Conservation (phyloP, 176 grass and related monocot genomes). For the Dendrocalamus sinicus region DNA sequence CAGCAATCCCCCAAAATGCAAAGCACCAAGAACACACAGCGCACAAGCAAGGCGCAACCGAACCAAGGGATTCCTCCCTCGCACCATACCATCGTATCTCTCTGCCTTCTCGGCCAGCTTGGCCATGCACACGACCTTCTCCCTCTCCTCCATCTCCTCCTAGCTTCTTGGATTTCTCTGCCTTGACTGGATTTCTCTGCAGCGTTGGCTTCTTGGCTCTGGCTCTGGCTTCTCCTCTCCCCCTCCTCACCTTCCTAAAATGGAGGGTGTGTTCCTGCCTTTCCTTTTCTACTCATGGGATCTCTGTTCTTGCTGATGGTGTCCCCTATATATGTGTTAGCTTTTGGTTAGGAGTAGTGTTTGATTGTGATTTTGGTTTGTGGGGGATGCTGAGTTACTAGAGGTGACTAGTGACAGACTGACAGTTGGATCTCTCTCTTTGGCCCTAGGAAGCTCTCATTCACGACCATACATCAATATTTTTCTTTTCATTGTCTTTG, state of each 20-base stretch:
- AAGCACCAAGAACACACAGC: conserved; percentile 1
- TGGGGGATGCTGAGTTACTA: neutral
- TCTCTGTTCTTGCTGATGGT: conserved; percentile 29
- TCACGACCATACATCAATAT: neutral
- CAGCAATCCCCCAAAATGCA: conserved; percentile 17
- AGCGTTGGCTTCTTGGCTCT: neutral
- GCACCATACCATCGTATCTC: conserved; percentile 60
- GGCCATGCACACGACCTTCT: conserved; percentile 57
- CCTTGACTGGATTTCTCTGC: neutral
- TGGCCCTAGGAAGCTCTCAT: conserved; percentile 4
- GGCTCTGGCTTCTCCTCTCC: neutral
- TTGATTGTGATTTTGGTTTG: conserved; percentile 25
- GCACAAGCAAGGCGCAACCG: neutral
- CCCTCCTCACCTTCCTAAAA: conserved; percentile 31
- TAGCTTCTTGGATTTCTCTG: conserved; percentile 10
- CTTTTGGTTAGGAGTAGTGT: conserved; percentile 29
- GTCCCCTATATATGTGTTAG: conserved; percentile 26
- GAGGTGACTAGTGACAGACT: neutral
- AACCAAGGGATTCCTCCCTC: conserved; percentile 8
- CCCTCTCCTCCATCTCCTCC: conserved; percentile 56
- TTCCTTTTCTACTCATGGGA: conserved; percentile 29
- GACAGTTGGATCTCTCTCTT: conserved; percentile 41
- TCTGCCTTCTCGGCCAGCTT: conserved; percentile 70
- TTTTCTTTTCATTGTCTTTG: neutral
- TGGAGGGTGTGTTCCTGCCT: conserved; percentile 14